Evolutionary conservation across 192 early-diverging fungal genomes (phyloP).

Genomic region (Linnemannia zychae): DNA sequence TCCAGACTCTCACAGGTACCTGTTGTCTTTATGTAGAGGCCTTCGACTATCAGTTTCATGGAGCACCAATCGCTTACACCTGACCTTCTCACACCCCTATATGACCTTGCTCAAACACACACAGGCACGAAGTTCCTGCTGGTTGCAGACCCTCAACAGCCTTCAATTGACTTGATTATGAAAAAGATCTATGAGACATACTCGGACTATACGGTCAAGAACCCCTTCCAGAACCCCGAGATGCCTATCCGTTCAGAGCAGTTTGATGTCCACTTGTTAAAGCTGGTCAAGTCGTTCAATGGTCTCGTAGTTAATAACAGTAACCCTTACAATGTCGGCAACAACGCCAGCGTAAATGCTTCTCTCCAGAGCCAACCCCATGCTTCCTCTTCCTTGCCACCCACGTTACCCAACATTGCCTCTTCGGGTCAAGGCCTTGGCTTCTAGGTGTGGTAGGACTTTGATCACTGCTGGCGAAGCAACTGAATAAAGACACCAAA

Average conservation of each 20-base stretch:
- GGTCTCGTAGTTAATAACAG: slow-evolving; percentile 28
- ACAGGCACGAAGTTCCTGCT: slow-evolving; percentile 96
- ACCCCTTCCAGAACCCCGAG: slow-evolving; percentile 98
- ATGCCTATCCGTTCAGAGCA: slow-evolving; percentile 98
- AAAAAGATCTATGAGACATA: slow-evolving; percentile 88
- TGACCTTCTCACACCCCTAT: background rate
- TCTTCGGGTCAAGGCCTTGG: slow-evolving; percentile 37
- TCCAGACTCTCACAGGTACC: slow-evolving; percentile 92
- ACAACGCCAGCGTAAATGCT: background rate
- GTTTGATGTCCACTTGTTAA: slow-evolving; percentile 87
- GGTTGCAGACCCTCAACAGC: slow-evolving; percentile 84
- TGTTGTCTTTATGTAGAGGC: background rate
- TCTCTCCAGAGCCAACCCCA: background rate
- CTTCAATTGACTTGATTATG: slow-evolving; percentile 74
- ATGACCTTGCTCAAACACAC: background rate
- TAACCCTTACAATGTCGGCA: slow-evolving; percentile 15
- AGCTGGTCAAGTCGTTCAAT: slow-evolving; percentile 70
- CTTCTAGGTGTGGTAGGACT: background rate
- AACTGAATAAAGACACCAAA: background rate
- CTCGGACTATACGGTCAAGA: slow-evolving; percentile 98
- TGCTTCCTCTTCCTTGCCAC: background rate
- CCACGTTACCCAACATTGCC: slow-evolving; percentile 40
- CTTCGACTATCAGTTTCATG: too few species aligned
- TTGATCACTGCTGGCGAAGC: background rate
- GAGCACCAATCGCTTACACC: background rate